Evolutionary conservation across 177 flowering plant species (phyloP).

Genomic region (Telopea speciosissima): DNA sequence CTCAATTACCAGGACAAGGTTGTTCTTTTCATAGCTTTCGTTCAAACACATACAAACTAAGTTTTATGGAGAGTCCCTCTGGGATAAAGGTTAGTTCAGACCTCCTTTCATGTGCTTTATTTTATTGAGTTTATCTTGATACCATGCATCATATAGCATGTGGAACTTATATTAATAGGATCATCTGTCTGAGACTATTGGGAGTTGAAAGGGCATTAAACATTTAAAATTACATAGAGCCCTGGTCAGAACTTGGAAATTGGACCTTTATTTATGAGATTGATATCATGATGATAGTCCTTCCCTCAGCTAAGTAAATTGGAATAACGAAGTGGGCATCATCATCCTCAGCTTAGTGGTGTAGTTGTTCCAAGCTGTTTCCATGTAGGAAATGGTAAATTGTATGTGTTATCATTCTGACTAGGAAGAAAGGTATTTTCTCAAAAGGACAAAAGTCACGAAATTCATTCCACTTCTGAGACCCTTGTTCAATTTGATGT

Average conservation of each 20-base stretch:
- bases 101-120: background rate
- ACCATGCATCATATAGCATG: background rate
- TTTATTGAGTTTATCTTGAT: background rate
- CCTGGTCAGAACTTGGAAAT: too few species aligned
- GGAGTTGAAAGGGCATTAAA: background rate
- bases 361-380: too few species aligned
- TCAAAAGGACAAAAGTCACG: too few species aligned
- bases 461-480: too few species aligned
- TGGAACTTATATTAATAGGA: background rate
- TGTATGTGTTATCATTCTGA: too few species aligned
- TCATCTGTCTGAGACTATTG: background rate
- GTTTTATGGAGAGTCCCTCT: conserved; percentile 93
- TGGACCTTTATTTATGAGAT: background rate
- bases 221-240: too few species aligned
- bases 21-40: conserved; percentile 93
- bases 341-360: too few species aligned
- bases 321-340: too few species aligned
- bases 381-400: too few species aligned
- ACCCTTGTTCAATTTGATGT: background rate
- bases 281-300: too few species aligned
- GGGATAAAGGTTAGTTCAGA: conserved; percentile 71
- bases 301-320: too few species aligned
- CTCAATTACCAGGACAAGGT: conserved; percentile 91
- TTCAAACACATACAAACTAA: conserved; percentile 88
- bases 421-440: too few species aligned